These are phyloP conservation scores for Marasmius tenuissimus DNA, from an alignment of 1,284 basidiomycete species.

Conservation along the genomic window DNA sequence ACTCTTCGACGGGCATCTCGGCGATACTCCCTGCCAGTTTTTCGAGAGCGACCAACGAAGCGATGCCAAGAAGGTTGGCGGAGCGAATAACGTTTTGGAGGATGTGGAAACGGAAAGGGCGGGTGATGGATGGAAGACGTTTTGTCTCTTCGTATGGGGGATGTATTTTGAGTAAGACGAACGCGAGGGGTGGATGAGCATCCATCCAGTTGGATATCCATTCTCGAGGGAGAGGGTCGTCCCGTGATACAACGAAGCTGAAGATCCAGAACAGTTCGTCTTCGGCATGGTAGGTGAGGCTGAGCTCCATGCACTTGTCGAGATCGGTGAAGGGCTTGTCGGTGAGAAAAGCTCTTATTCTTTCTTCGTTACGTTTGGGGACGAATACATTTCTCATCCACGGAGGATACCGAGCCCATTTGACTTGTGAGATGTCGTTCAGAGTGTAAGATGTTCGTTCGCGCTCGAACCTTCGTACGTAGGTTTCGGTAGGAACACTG, in stretches of 20 bases:
- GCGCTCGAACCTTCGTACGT: constrained; percentile 48
- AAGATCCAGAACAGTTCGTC: constrained; percentile 56
- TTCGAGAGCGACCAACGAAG: constrained; percentile 56
- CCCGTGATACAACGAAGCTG: constrained; percentile 30
- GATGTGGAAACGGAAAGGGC: constrained; percentile 33
- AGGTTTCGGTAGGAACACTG: constrained; percentile 59
- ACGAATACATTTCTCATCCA: constrained; percentile 31
- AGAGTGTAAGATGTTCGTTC: constrained; percentile 42
- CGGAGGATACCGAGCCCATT: constrained; percentile 42
- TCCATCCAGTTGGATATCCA: constrained; percentile 44
- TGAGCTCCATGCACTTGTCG: constrained; percentile 38
- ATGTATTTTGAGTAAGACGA: constrained; percentile 47
- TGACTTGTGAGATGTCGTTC: constrained; percentile 37
- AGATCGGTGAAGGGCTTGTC: constrained; percentile 33
- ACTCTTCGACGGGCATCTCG: constrained; percentile 38
- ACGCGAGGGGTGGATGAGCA: constrained; percentile 50
- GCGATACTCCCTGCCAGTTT: constrained; percentile 46
- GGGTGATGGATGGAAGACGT: constrained; percentile 30
- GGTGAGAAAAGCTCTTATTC: constrained; percentile 22
- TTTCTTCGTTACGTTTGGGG: constrained; percentile 13
- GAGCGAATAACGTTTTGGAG: constrained; percentile 50
- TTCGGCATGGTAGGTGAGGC: constrained; percentile 48
- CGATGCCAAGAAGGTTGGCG: constrained; percentile 52
- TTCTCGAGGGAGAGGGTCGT: constrained; percentile 30
- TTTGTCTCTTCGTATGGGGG: constrained; percentile 38